Base-by-base conservation (phyloP, 306 rosid genomes). In the Dryas drummondii region DNA sequence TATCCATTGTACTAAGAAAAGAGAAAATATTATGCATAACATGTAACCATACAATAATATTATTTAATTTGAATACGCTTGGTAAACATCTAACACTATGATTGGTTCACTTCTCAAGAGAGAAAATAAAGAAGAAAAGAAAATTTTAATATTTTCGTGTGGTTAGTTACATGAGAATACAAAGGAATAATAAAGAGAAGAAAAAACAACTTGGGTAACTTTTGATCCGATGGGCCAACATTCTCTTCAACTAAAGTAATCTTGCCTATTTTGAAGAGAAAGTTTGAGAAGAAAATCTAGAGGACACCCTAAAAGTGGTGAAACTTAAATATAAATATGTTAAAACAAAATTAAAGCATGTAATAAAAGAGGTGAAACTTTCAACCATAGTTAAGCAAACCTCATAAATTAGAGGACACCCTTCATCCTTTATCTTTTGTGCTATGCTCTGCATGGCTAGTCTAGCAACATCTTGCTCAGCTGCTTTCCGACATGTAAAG, bases 391-490 rank as follows among this genome's bases (percentile, higher is more conserved):
- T 37, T 47, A 48, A 73, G 56, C 86, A 63, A 11, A 91, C 93
- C 93, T 87, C 70, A 0, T 3, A 22, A 26, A 87, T 44, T 17
- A 73, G 71, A 56, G 87, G 71, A 68, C 47, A 26, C 2, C 16
- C 88, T 64, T 86, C 88, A 13, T 79, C 76, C 72, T 57, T 80
- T 12, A 70, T 51, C 59, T 61, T 77, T n/a, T 55, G 9, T 11
- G 48, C 19, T 58, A 85, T 58, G 16, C 1, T 4, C 27, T 75
- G 86, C 26, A 84, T 22, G 0, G 92, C 94, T 49, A 84, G 15
- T 57, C 67, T 85, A 3, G 94, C 89, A 9, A 32, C 90, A 3
- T 85, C 87, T 2, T 91, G 86, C 15, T 89, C 94, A 2, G 94
- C 90, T 1, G 78, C 83, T 79, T 74, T 86, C 37, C 83, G 65